A percentile compares a stretch with the other conserved stretches of the same genome.
phyloP scores from a whole-genome alignment of 768 basidiomycete genomes.

The Suillus luteus region DNA sequence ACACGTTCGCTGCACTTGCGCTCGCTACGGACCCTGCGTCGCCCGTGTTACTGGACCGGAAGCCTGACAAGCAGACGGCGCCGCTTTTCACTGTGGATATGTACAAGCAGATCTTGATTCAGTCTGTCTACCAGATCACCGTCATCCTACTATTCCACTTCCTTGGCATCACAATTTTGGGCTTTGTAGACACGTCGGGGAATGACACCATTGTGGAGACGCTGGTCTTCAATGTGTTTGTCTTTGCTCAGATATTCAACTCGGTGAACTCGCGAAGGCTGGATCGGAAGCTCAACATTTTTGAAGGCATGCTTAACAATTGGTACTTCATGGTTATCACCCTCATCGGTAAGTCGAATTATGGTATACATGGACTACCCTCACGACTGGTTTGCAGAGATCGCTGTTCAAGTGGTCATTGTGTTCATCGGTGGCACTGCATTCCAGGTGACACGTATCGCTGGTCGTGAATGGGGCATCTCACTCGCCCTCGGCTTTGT shows the following conservation, averaged over 20 bases:
- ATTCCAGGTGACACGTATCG: conserved; percentile 82
- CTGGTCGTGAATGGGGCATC: conserved; percentile 91
- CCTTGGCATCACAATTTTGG: conserved; percentile 71
- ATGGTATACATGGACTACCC: conserved; percentile 6
- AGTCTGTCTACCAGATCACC: conserved; percentile 83
- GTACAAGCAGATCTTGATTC: conserved; percentile 95
- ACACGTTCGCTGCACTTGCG: conserved; percentile 96
- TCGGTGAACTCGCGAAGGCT: conserved; percentile 89
- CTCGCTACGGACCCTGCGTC: conserved; percentile 96
- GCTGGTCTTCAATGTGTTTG: conserved; percentile 96
- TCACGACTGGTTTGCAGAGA: conserved; percentile 52
- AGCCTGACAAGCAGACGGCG: conserved; percentile 86
- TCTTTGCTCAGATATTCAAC: conserved; percentile 97
- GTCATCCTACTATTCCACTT: conserved; percentile 92
- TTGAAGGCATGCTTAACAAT: conserved; percentile 79
- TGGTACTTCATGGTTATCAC: conserved; percentile 86
- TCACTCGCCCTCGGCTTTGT: conserved; percentile 84
- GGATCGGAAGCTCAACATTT: conserved; percentile 85
- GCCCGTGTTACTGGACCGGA: conserved; percentile 76
- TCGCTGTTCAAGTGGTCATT: conserved; percentile 83
- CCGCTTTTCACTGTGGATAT: conserved; percentile 91
- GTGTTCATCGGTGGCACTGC: conserved; percentile 91
- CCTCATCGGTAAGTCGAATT: conserved; percentile 63
- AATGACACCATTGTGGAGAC: conserved; percentile 65
- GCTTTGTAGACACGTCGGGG: conserved; percentile 39